Evolutionary conservation across 257 asterid species (phyloP), one percentile per base, ranked within the genome.

Genomic region (Mentha longifolia): DNA sequence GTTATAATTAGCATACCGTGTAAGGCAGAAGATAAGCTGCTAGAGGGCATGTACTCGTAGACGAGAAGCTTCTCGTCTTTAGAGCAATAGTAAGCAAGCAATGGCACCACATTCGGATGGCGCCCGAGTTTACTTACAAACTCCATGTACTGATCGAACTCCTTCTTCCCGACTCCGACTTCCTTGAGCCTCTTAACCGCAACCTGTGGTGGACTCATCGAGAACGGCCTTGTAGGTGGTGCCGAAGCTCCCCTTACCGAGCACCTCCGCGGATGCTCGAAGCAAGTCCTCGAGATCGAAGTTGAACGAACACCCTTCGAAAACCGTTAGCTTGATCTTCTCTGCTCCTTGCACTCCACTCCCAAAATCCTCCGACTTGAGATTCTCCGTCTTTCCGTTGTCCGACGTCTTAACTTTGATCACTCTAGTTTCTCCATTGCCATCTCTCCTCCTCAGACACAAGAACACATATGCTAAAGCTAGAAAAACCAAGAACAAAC

Each of bases 181-280:
- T 95, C 98, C 67, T 84, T 89, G 45, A 95, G 79, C 15, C 99
- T 79, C 74, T 95, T 95, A 68, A 95, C 98, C 13, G 90, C 98
- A 28, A 89, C 95, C 12, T n/a, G 85, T 83, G 1, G 90, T 87
- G 7, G 86, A 72, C 70, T 92, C 99, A 56, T 95, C 99, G 71
- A 92, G 74, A 7, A 80, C 79, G 2, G 97, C 99, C 72, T 92
- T 95, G 61, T 95, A 95, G 1, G 99, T 87, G 3, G 99, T 92
- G 17, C 99, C 99, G 33, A 80, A 85, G 35, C 85, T 89, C 16
- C 99, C 98, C 65, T 92, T 95, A 3, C 99, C 99, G 17, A 95
- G 97, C 74, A 95, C 96, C 68, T 95, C 98, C 3, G 99, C 99
- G 3, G 99, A 95, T 8, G 99, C 97, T 66, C 99, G 90, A 3